These are phyloP conservation scores for Lagenaria siceraria DNA, from an alignment of 306 rosid species.

Conservation along the genomic window DNA sequence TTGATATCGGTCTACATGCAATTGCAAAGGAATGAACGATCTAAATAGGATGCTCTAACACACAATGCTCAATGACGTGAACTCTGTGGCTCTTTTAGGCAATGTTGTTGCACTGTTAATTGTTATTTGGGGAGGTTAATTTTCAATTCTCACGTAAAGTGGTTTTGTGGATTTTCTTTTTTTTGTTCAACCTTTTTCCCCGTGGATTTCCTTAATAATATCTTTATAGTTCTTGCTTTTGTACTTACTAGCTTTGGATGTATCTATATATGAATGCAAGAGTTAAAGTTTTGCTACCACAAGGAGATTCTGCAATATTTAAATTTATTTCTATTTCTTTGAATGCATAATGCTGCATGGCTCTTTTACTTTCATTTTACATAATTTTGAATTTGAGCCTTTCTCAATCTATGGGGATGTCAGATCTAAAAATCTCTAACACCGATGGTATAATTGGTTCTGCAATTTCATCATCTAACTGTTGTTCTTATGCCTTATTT, in stretches of 20 bases:
- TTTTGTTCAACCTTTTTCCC: background rate
- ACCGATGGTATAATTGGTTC: background rate
- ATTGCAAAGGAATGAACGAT: background rate
- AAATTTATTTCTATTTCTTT: background rate
- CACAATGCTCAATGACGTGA: background rate
- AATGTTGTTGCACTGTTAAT: background rate
- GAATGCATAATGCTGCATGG: background rate
- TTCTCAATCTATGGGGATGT: background rate
- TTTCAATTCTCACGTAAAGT: background rate
- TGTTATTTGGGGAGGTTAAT: background rate
- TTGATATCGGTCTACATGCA: background rate
- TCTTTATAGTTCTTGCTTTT: background rate
- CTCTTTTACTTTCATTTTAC: background rate
- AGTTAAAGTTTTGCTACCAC: background rate
- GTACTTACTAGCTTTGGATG: background rate
- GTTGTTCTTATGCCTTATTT: constrained; percentile 9
- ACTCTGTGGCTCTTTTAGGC: background rate
- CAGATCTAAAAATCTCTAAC: background rate
- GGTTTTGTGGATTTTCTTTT: background rate
- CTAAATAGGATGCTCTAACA: background rate
- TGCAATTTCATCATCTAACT: background rate
- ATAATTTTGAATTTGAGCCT: background rate
- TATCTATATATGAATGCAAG: background rate
- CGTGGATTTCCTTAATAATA: background rate
- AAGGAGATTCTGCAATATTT: background rate